A percentile compares a stretch with the other conserved stretches of the same genome.
phyloP scores from a whole-genome alignment of 2,329 filamentous ascomycete species.

The Zopfia rhizophila region DNA sequence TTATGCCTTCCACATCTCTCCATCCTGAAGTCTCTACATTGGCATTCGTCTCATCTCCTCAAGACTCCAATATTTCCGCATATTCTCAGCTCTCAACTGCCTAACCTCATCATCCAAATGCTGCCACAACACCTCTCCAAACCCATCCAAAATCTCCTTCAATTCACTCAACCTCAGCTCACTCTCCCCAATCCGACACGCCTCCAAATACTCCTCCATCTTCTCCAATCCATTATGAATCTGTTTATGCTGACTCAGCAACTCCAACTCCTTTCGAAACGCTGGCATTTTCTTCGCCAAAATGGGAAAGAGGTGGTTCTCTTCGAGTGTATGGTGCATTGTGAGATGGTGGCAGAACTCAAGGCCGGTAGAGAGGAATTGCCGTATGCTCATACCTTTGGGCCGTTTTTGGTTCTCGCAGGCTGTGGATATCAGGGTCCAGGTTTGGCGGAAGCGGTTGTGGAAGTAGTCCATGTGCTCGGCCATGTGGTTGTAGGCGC shows the following conservation, averaged over 20 bases:
- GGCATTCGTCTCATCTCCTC: constrained; percentile 78
- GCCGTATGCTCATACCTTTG: constrained; percentile 70
- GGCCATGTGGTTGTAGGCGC: constrained; percentile 75
- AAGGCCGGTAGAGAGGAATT: constrained; percentile 75
- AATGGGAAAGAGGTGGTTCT: constrained; percentile 80
- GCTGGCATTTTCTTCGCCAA: constrained; percentile 82
- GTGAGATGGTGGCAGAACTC: constrained; percentile 76
- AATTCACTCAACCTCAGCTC: constrained; percentile 68
- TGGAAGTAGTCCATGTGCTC: constrained; percentile 77
- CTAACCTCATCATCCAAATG: constrained; percentile 88
- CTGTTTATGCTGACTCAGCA: constrained; percentile 78
- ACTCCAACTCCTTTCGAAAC: constrained; percentile 72
- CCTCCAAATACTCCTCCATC: constrained; percentile 72
- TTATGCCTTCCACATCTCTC: too few species aligned
- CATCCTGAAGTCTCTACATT: constrained; percentile 67
- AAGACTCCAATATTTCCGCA: constrained; percentile 82
- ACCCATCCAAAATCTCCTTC: constrained; percentile 77
- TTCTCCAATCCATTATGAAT: constrained; percentile 81
- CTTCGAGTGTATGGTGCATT: constrained; percentile 84
- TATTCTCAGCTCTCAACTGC: constrained; percentile 83
- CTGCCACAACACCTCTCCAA: constrained; percentile 80
- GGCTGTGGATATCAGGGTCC: constrained; percentile 76
- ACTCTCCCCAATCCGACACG: constrained; percentile 70
- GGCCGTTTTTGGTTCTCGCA: constrained; percentile 70
- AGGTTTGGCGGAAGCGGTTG: constrained; percentile 60